Conservation (phyloP, 108 stramenopile species). For the Pelagomonas calceolata region DNA sequence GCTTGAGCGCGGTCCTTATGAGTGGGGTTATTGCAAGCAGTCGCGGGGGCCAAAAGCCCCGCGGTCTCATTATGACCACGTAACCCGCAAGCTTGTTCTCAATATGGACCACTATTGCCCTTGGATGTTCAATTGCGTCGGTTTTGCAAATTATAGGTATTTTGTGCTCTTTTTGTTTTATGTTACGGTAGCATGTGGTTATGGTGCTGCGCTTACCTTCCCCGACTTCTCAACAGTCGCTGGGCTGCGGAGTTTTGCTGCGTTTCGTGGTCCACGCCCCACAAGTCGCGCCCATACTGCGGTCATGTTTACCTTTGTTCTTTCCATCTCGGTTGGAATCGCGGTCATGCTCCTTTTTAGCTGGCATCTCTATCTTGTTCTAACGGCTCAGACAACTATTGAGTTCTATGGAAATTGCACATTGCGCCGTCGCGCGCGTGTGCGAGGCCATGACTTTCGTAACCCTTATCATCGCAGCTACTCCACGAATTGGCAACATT, state of each 20-base stretch:
- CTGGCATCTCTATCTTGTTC: constrained; percentile 65
- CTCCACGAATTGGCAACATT: background rate
- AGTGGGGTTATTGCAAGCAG: constrained; percentile 66
- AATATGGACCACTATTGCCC: constrained; percentile 96
- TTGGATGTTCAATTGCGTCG: constrained; percentile 74
- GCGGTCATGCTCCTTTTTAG: constrained; percentile 52
- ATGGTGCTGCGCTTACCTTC: constrained; percentile 2
- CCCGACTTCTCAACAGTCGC: too few relatives aligned
- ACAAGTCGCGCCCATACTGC: constrained; percentile 12
- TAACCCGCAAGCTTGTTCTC: constrained; percentile 64
- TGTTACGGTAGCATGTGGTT: constrained; percentile 27
- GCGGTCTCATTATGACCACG: constrained; percentile 71
- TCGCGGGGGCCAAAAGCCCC: constrained; percentile 77
- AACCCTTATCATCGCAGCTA: background rate
- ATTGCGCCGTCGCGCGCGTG: background rate
- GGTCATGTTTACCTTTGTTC: constrained; percentile 62
- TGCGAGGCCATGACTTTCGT: background rate
- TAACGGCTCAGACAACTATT: constrained; percentile 73
- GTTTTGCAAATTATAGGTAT: constrained; percentile 94
- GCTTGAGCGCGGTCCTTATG: constrained; percentile 59
- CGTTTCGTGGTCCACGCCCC: background rate
- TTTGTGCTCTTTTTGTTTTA: constrained; percentile 74
- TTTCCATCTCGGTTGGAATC: constrained; percentile 60
- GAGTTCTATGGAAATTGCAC: constrained; percentile 59
- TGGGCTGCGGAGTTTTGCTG: background rate